Evolutionary conservation across 2,329 filamentous ascomycete species (phyloP).

Genomic region (Colletotrichum acutatum): DNA sequence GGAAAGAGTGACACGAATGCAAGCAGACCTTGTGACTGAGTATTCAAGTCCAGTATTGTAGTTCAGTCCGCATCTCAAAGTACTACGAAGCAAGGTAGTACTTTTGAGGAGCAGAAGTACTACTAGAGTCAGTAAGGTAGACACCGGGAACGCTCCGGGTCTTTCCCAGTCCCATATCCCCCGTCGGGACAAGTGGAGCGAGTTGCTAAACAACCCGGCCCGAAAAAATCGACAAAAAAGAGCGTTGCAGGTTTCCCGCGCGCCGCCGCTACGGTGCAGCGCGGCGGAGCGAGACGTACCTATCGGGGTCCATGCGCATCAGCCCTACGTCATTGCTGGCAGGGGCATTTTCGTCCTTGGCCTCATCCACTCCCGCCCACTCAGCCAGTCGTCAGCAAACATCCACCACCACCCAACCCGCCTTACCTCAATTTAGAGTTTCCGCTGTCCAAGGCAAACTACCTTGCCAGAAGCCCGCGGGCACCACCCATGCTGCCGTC

Average conservation of each 20-base stretch:
- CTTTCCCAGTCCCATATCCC: neutral
- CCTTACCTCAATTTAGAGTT: slow-evolving; percentile 10
- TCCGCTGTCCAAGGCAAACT: neutral
- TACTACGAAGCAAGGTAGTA: no score
- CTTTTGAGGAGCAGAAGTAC: no score
- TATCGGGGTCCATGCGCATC: neutral
- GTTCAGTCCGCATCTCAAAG: no score
- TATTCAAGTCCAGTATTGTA: no score
- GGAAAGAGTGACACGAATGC: neutral
- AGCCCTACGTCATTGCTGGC: slow-evolving; percentile 26
- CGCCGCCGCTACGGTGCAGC: no score
- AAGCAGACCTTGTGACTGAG: neutral
- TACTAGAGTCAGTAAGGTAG: neutral
- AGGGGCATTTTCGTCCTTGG: neutral
- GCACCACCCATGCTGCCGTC: neutral
- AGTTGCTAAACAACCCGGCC: neutral
- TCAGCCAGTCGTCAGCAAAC: neutral
- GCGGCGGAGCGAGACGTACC: neutral
- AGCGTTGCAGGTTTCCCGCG: neutral
- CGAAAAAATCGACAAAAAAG: neutral
- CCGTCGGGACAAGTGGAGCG: neutral
- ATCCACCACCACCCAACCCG: neutral
- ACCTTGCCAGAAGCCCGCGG: neutral
- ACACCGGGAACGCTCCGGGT: neutral
- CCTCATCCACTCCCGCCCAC: neutral